Evolutionary conservation across 257 asterid genomes (phyloP).

Genomic region (Nicotiana undulata): DNA sequence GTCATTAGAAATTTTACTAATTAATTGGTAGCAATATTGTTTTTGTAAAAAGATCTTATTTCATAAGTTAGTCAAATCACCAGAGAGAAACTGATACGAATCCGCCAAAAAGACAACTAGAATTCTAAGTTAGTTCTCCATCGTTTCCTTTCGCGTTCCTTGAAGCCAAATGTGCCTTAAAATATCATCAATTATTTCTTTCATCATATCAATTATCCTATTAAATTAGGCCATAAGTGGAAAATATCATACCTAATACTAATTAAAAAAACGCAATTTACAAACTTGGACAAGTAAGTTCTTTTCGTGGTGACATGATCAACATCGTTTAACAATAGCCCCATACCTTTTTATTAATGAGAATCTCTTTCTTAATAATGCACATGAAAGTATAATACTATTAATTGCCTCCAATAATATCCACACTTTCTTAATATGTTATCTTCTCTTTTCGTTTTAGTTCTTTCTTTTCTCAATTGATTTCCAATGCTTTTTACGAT

Average conservation of each 20-base stretch:
- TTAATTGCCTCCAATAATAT: too few relatives aligned
- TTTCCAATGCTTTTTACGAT: too few relatives aligned
- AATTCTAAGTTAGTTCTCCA: constrained; percentile 1
- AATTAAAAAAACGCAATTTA: background rate
- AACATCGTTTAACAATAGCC: background rate
- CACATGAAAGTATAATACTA: too few relatives aligned
- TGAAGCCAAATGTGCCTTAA: background rate
- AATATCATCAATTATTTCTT: background rate
- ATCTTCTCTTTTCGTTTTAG: too few relatives aligned
- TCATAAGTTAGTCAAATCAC: background rate
- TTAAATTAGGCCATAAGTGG: background rate
- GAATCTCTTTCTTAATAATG: background rate
- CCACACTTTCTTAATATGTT: too few relatives aligned
- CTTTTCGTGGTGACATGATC: background rate
- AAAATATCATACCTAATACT: background rate
- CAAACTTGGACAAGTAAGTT: background rate
- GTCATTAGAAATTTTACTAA: background rate
- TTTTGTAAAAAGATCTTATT: background rate
- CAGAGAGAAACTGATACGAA: background rate
- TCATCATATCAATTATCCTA: constrained; percentile 15
- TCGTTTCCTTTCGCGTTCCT: constrained; percentile 7
- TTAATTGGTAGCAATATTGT: background rate
- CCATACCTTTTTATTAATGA: background rate
- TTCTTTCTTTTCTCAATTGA: too few relatives aligned
- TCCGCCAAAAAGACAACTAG: background rate